phyloP scores from a whole-genome alignment of 495 filamentous ascomycete species.

The Annulohypoxylon bovei region DNA sequence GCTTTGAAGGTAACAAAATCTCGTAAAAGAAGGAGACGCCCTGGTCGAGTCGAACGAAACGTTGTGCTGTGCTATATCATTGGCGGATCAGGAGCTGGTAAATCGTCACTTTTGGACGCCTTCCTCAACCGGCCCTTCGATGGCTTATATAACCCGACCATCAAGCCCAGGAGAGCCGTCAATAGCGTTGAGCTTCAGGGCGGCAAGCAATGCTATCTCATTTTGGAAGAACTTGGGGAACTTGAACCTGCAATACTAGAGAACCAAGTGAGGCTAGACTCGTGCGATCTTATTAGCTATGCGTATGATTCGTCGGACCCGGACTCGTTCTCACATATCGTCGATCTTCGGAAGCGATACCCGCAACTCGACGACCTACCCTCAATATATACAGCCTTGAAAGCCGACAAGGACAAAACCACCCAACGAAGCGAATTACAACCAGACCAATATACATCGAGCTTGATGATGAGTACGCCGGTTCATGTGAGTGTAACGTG shows the following conservation, averaged over 20 bases:
- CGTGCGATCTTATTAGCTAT: conserved; percentile 93
- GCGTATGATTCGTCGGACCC: conserved; percentile 97
- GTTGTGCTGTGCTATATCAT: conserved; percentile 97
- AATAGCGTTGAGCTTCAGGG: conserved; percentile 97
- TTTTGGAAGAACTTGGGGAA: conserved; percentile 95
- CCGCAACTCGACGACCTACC: conserved; percentile 87
- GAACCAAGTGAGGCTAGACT: conserved; percentile 89
- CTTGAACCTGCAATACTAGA: conserved; percentile 92
- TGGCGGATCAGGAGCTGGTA: conserved; percentile 83
- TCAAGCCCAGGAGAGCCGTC: conserved; percentile 90
- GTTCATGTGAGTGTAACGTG: conserved; percentile 94
- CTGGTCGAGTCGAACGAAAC: conserved; percentile 88
- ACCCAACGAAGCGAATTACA: conserved; percentile 91
- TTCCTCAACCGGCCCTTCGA: conserved; percentile 91
- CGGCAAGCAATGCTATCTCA: conserved; percentile 96
- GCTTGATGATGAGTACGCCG: conserved; percentile 82
- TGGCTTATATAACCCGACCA: conserved; percentile 89
- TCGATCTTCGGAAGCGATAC: conserved; percentile 77
- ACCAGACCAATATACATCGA: conserved; percentile 88
- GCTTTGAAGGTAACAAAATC: conserved; percentile 93
- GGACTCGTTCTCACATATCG: conserved; percentile 91
- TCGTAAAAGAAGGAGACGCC: conserved; percentile 81
- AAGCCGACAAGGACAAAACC: conserved; percentile 93
- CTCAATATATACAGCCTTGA: conserved; percentile 88
- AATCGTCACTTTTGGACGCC: conserved; percentile 87